Percentiles rank a stretch among this genome's conserved stretches.
Conservation (phyloP, 2,329 filamentous ascomycete species). For the Apiospora pterosperma region DNA sequence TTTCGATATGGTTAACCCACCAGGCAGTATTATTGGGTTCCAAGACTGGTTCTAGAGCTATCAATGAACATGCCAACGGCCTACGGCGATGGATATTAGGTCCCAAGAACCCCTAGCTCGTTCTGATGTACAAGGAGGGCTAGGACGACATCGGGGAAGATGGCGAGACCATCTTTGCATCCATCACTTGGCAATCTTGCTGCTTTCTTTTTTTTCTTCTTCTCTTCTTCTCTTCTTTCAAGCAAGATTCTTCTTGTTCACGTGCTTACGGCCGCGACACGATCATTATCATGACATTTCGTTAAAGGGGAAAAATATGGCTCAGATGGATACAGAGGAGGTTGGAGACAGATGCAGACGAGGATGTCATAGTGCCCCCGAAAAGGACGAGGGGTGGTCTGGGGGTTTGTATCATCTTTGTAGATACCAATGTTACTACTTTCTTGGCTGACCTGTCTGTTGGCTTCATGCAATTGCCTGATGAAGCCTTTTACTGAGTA, state of each 20-base stretch:
- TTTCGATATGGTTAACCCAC: neutral
- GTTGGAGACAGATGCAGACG: neutral
- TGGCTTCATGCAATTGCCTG: neutral
- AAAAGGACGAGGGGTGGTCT: neutral
- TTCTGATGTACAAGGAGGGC: neutral
- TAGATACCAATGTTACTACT: constrained; percentile 28
- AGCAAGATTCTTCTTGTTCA: constrained; percentile 7
- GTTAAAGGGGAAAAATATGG: neutral
- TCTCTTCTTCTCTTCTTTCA: constrained; percentile 4
- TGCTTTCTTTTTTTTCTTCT: constrained; percentile 2
- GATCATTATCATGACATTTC: constrained; percentile 8
- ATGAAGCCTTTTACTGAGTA: neutral
- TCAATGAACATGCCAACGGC: neutral
- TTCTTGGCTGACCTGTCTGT: constrained; percentile 31
- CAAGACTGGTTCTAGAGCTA: neutral
- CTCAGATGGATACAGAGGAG: neutral
- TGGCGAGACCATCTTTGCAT: neutral
- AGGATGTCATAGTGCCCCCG: neutral
- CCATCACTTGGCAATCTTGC: neutral
- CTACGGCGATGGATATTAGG: neutral
- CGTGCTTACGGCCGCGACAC: constrained; percentile 9
- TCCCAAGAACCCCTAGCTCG: neutral
- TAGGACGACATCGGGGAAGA: neutral
- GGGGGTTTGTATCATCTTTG: neutral
- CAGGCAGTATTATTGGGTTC: neutral